Base-by-base conservation (phyloP, 2,329 filamentous ascomycete genomes). In the Fusarium circinatum region DNA sequence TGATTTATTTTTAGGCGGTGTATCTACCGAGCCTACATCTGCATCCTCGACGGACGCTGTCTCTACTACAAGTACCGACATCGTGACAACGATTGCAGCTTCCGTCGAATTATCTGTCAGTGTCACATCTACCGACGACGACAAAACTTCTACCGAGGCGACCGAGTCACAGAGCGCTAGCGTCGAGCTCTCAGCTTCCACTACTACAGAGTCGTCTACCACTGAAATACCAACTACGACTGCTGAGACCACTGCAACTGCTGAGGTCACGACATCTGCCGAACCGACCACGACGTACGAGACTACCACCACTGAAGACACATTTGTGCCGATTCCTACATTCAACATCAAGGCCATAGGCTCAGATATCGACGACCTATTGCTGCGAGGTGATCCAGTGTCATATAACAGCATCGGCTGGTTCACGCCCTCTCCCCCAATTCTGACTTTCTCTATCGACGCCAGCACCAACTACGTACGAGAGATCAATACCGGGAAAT, bases 1-100 rank as follows among this genome's bases (percentile, higher is more conserved):
- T 32, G 4, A 32, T 51, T 8, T 0, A 10, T 14, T 0, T 32
- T 10, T 8, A 51, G 47, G 22, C 2, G n/a, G 3, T 1, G 11
- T 24, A 5, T 18, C 11, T 24, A 32, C 47, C 1, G 47, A 51
- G 8, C 0, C 2, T 17, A 3, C 8, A 6, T 51, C 28, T 18
- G 4, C 22, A 0, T 24, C 47, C 1, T 14, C 15, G 2, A 24
- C 28, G 4, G 15, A 2, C 1, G 15, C 11, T 18, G 28, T 10
- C 3, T 51, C 47, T 13, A 5, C 15, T 32, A 49, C 11, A n/a
- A 49, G 22, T 49, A 32, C 28, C 9, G 20, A n/a, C 7, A n/a
- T n/a, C 28, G 22, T 32, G 22, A 8, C 28, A 32, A 2, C 11
- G 22, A 51, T 15, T 24, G 14, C 47, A 24, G 12, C 28, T 6